Conservation (phyloP, 2,329 filamentous ascomycete genomes). For the Fusarium nygamai region DNA sequence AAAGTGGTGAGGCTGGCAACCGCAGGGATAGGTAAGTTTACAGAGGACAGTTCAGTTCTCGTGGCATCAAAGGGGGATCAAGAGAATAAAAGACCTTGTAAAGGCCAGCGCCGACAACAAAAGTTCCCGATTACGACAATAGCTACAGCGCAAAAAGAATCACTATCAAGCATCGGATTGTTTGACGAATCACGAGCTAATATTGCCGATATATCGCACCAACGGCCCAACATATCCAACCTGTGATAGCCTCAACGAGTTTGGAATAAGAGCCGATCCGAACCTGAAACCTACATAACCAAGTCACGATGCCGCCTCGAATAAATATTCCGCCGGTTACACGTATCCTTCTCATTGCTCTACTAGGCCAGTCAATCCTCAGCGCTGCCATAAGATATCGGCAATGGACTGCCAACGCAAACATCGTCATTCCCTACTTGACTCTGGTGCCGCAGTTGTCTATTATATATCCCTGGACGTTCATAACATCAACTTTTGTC, state of each 20-base stretch:
- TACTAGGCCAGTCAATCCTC: constrained; percentile 82
- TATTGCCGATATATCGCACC: background rate
- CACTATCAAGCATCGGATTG: background rate
- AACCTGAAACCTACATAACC: constrained; percentile 5
- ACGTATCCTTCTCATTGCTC: constrained; percentile 78
- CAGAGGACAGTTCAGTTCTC: constrained; percentile 35
- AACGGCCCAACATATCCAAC: background rate
- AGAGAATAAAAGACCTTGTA: constrained; percentile 12
- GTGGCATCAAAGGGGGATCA: constrained; percentile 35
- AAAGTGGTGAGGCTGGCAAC: constrained; percentile 33
- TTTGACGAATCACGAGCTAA: background rate
- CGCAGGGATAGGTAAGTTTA: background rate
- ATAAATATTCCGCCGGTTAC: constrained; percentile 95
- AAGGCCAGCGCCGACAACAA: constrained; percentile 17
- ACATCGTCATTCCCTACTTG: constrained; percentile 84
- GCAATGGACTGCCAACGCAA: constrained; percentile 70
- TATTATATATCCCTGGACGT: constrained; percentile 92
- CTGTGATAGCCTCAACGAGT: constrained; percentile 7
- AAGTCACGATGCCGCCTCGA: constrained; percentile 76
- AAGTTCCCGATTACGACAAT: constrained; percentile 2
- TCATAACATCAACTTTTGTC: constrained; percentile 85
- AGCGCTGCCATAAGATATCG: constrained; percentile 81
- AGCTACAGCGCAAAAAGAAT: background rate
- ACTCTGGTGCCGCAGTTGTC: constrained; percentile 86
- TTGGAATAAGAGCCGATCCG: constrained; percentile 11